These are phyloP conservation scores for Teunomyces gatunensis DNA, from an alignment of 805 yeast genomes.

Conservation along the genomic window DNA sequence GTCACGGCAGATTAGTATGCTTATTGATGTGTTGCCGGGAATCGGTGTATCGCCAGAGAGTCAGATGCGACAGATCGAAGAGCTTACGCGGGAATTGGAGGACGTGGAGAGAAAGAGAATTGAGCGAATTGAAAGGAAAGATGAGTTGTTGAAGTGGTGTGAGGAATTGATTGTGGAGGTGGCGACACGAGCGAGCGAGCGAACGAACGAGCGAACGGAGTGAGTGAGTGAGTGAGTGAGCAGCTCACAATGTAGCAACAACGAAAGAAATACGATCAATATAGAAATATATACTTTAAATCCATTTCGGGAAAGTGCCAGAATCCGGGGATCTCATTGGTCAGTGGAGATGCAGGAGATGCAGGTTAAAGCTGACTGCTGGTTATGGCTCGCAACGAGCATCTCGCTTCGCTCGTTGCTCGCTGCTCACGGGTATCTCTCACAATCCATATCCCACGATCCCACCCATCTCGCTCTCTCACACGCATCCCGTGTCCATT, in stretches of 20 bases:
- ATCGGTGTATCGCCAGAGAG: slow-evolving; percentile 78
- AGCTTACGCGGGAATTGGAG: slow-evolving; percentile 59
- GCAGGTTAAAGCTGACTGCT: too few species aligned
- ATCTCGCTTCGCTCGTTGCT: too few species aligned
- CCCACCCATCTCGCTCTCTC: slow-evolving; percentile 29
- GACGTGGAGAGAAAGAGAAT: slow-evolving; percentile 58
- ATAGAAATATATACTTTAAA: neutral
- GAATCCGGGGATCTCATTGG: too few species aligned
- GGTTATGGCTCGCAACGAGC: too few species aligned
- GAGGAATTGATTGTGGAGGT: slow-evolving; percentile 63
- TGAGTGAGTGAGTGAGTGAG: too few species aligned
- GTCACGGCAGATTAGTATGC: slow-evolving; percentile 78
- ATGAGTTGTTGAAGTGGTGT: slow-evolving; percentile 56
- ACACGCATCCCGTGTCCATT: slow-evolving; percentile 47
- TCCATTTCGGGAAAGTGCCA: too few species aligned
- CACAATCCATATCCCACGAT: slow-evolving; percentile 47
- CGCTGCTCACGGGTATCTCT: slow-evolving; percentile 6
- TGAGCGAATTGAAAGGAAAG: slow-evolving; percentile 60
- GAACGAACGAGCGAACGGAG: neutral
- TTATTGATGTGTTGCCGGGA: slow-evolving; percentile 90
- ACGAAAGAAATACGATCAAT: too few species aligned
- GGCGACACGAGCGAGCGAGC: slow-evolving; percentile 23
- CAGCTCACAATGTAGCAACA: too few species aligned
- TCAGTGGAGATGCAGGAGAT: too few species aligned
- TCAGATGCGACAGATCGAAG: slow-evolving; percentile 64